These are phyloP conservation scores for Hypoxylon lienhwacheense DNA, from an alignment of 495 filamentous ascomycete genomes.

Conservation along the genomic window DNA sequence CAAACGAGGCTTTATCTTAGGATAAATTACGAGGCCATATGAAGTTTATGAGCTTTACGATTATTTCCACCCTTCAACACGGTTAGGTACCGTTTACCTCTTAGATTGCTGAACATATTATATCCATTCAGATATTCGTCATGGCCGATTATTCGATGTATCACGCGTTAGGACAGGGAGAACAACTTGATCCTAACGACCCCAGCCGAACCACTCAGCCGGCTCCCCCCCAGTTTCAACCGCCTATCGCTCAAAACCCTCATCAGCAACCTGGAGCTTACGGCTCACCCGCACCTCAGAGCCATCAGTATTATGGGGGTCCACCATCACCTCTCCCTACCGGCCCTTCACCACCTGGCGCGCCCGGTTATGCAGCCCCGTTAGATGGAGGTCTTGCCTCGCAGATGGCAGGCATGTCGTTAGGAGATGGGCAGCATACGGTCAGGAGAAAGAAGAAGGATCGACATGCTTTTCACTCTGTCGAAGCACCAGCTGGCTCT, in stretches of 20 bases:
- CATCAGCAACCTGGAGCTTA: conserved; percentile 65
- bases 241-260: conserved; percentile 50
- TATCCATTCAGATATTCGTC: conserved; percentile 4
- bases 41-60: conserved; percentile 3
- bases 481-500: conserved; percentile 68
- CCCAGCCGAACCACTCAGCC: conserved; percentile 60
- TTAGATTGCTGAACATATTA: too few relatives aligned
- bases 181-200: conserved; percentile 63
- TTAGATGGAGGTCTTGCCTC: conserved; percentile 65
- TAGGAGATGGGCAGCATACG: conserved; percentile 59
- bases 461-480: conserved; percentile 85
- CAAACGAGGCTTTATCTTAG: conserved; percentile 4
- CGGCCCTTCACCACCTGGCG: conserved; percentile 39
- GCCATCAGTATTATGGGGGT: conserved; percentile 43
- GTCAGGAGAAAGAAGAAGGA: conserved; percentile 85
- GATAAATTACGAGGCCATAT: too few relatives aligned
- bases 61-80: too few relatives aligned
- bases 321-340: conserved; percentile 38
- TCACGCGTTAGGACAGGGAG: conserved; percentile 68
- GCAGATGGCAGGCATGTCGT: conserved; percentile 83
- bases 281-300: conserved; percentile 39
- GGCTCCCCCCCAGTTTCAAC: conserved; percentile 60
- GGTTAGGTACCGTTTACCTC: too few relatives aligned
- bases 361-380: conserved; percentile 43
- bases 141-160: conserved; percentile 83